These are phyloP conservation scores for Coemansia sp. DNA, from an alignment of 192 early-diverging fungal species.

Conservation along the genomic window DNA sequence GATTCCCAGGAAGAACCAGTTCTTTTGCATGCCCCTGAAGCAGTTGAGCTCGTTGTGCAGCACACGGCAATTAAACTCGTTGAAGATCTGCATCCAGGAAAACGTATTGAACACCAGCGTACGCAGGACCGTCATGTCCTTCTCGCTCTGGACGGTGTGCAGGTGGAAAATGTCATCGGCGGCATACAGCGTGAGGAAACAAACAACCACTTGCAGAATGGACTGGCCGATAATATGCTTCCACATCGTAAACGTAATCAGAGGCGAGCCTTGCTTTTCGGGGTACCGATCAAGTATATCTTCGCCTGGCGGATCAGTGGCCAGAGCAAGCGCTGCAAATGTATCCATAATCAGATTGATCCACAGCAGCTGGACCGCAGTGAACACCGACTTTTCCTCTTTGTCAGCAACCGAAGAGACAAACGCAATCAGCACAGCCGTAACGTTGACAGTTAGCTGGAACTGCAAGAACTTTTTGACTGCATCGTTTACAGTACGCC, in stretches of 20 bases:
- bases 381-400: slow-evolving; percentile 80
- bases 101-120: slow-evolving; percentile 94
- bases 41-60: slow-evolving; percentile 83
- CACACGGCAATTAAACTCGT: slow-evolving; percentile 85
- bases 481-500: slow-evolving; percentile 91
- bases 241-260: slow-evolving; percentile 93
- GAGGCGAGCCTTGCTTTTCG: slow-evolving; percentile 73
- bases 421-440: slow-evolving; percentile 80
- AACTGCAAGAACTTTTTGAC: slow-evolving; percentile 99
- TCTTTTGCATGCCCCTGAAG: slow-evolving; percentile 75
- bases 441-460: slow-evolving; percentile 97
- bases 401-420: slow-evolving; percentile 68
- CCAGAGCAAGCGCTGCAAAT: slow-evolving; percentile 94
- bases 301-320: slow-evolving; percentile 88
- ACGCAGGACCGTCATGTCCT: slow-evolving; percentile 60
- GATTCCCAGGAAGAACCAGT: slow-evolving; percentile 81
- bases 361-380: slow-evolving; percentile 96
- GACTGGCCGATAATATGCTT: slow-evolving; percentile 93
- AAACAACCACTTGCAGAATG: slow-evolving; percentile 84
- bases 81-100: slow-evolving; percentile 88
- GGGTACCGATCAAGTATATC: slow-evolving; percentile 88
- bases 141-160: slow-evolving; percentile 42
- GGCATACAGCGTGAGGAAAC: slow-evolving; percentile 72
- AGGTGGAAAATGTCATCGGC: slow-evolving; percentile 66
- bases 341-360: slow-evolving; percentile 99